Base-by-base conservation (phyloP, 2,329 filamentous ascomycete species). In the Chaetomium strumarium region DNA sequence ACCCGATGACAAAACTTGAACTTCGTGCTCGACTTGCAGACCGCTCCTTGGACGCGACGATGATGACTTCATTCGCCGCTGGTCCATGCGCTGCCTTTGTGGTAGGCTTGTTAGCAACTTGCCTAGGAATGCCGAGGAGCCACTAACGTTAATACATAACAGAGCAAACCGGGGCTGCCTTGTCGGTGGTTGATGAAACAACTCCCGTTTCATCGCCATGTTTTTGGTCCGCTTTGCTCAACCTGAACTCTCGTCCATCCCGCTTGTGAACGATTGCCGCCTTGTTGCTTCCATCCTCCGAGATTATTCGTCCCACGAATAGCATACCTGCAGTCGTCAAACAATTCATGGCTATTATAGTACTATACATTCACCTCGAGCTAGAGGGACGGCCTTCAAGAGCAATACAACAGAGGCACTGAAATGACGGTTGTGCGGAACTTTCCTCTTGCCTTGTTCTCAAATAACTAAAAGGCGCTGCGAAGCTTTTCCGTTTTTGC, bases 181-280 rank as follows among this genome's bases (percentile, higher is more conserved):
- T 52, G 46, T 38, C 38, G 48, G 31, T 53, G 42, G 50, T 58
- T 51, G 53, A 54, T 62, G 61, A 63, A 63, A 63, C 61, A 51
- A 45, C 39, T 48, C 39, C 51, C 52, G 60, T 62, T 62, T 62
- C 60, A 62, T 55, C 47, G 47, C 44, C 58, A 16, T 46, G 37
- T 38, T 44, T 12, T 39, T 37, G 46, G 51, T 39, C 44, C 50
- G 47, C 44, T 36, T 44, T 41, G 51, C 37, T 19, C 38, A 42
- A 46, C 50, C 36, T n/a, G 30, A 46, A 39, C 42, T 44, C 49
- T 49, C 53, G 46, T 42, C 36, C 30, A 40, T 49, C 45, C 46
- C 48, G 45, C 51, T 13, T 43, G 42, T 46, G 29, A 30, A 36
- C 19, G 20, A 10, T 38, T n/a, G n/a, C 20, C 12, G n/a, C 29